Evolutionary conservation across 306 rosid genomes (phyloP), one percentile per base, ranked within the genome.

Genomic region (Morella rubra): DNA sequence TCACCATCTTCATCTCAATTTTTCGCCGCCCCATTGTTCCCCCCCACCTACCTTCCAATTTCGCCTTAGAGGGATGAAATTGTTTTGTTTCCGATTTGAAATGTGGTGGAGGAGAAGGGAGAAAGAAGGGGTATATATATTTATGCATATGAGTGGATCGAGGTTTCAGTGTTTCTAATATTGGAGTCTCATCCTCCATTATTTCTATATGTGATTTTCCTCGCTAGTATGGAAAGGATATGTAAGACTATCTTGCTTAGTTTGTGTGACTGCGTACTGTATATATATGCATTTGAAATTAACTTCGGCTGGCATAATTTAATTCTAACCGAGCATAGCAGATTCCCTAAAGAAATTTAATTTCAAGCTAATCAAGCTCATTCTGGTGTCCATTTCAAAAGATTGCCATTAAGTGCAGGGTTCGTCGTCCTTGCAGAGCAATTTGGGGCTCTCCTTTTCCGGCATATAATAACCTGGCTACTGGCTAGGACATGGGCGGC

Each of bases 1-100:
- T 72, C 70, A 86, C 82, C 79, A 69, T 80, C 56, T 82, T 84
- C 61, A 88, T 88, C 76, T 85, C 91, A 8, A 81, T 87, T 41
- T 83, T 89, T 69, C 83, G 14, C 49, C 80, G 78, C 2, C 90
- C 81, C 41, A 44, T 19, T 20, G 11, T 27, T 32, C 37, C 37
- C 37, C 32, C 37, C 37, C 0, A 2, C 37, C 37, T 32, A 32
- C 37, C 45, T 40, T 6, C 4, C 14, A 60, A 4, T 24, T 60
- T 60, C 9, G 20, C 13, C 8, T 9, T 20, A 19, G 40, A 56
- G 45, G 18, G n/a, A 32, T 37, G 12, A 51, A 7, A 66, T 62
- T 37, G 37, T 11, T 37, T 7, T 7, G 53, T 41, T 37, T 7
- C 15, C 40, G 22, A 15, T 40, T 37, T 8, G 44, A 62, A 62